phyloP scores from a whole-genome alignment of 2,329 filamentous ascomycete genomes.

The Hypoxylon sp. region DNA sequence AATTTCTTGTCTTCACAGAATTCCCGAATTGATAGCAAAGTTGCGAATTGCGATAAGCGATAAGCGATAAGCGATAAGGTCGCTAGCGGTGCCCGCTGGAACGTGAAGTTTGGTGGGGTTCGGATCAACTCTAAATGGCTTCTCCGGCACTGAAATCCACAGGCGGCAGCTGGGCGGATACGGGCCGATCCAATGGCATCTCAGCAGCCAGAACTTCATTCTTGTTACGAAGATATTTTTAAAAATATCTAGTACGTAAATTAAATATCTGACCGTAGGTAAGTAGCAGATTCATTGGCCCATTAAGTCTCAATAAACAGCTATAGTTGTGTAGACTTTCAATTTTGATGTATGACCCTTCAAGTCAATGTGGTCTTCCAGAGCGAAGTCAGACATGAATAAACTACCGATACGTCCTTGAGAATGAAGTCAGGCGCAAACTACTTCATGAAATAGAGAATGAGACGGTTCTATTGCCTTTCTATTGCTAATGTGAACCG shows the following conservation, averaged over 20 bases:
- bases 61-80: conserved; percentile 25
- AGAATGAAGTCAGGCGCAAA: too few species aligned
- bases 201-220: background rate
- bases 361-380: too few species aligned
- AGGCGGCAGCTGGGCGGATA: background rate
- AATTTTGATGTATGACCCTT: background rate
- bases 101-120: conserved; percentile 13
- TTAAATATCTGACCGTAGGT: too few species aligned
- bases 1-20: conserved; percentile 3
- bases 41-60: conserved; percentile 33
- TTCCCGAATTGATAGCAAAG: conserved; percentile 19
- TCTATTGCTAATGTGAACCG: background rate
- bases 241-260: too few species aligned
- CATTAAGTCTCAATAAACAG: too few species aligned
- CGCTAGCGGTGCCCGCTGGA: background rate
- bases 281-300: background rate
- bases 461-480: too few species aligned
- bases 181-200: background rate
- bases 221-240: background rate
- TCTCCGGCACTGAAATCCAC: background rate
- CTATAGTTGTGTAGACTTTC: background rate
- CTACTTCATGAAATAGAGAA: too few species aligned
- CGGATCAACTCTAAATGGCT: conserved; percentile 13
- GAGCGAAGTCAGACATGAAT: too few species aligned
- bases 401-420: too few species aligned